These are phyloP conservation scores for Suillus luteus DNA, from an alignment of 768 basidiomycete species.

Conservation along the genomic window DNA sequence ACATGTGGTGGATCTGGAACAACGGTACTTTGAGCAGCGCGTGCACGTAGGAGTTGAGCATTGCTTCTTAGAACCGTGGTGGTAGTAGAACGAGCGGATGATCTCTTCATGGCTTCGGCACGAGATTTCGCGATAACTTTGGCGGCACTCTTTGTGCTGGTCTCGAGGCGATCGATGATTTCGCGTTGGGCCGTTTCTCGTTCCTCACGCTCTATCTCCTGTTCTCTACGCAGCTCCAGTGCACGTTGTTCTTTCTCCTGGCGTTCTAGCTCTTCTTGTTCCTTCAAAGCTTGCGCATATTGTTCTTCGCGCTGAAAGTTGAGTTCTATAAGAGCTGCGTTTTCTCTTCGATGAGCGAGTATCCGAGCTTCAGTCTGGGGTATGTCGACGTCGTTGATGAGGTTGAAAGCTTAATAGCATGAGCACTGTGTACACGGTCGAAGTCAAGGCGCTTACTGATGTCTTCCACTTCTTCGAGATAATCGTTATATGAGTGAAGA, in stretches of 20 bases:
- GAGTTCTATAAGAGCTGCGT: conserved; percentile 78
- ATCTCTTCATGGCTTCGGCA: conserved; percentile 62
- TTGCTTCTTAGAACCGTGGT: conserved; percentile 44
- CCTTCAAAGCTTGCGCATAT: conserved; percentile 67
- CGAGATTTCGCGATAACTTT: conserved; percentile 71
- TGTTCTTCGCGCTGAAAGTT: conserved; percentile 84
- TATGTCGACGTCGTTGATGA: conserved; percentile 87
- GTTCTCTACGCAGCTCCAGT: conserved; percentile 61
- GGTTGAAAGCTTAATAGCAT: conserved; percentile 75
- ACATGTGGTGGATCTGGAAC: conserved; percentile 81
- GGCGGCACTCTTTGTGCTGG: conserved; percentile 68
- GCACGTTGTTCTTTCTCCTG: conserved; percentile 71
- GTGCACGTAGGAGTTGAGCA: conserved; percentile 55
- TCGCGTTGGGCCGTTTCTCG: conserved; percentile 69
- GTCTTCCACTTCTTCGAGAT: conserved; percentile 94
- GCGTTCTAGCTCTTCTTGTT: conserved; percentile 81
- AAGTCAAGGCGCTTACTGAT: conserved; percentile 53
- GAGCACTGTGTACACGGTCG: not conserved
- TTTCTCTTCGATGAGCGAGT: conserved; percentile 73
- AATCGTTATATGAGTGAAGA: conserved; percentile 86
- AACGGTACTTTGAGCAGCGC: conserved; percentile 64
- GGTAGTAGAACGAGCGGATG: conserved; percentile 52
- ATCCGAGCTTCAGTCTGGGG: conserved; percentile 83
- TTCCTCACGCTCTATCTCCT: conserved; percentile 77
- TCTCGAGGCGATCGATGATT: conserved; percentile 82